Evolutionary conservation across 805 yeast species (phyloP), one percentile per base, ranked within the genome.

Genomic region (Wickerhamiella nectarea): DNA sequence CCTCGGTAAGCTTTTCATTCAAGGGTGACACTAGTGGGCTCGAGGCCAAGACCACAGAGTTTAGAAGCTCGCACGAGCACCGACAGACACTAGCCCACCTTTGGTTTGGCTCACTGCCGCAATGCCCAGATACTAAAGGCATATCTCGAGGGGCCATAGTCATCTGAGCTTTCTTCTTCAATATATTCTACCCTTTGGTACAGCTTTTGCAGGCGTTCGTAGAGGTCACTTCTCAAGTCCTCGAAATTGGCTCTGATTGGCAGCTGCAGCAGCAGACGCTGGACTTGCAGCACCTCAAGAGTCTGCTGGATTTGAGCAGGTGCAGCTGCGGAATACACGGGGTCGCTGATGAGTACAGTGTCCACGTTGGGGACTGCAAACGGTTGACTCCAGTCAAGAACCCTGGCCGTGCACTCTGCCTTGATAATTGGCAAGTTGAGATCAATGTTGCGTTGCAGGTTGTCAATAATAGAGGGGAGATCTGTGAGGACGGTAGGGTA

Each of bases 261-360:
- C 11, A 91, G 64, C 58, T 86, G 86, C 6, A 89, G 57, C 12
- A 83, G 58, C 0, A 86, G 63, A 2, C 55, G 59, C 0, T 44
- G 45, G 1, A 58, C 58, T 17, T 78, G 53, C 43, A 82, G 76
- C 34, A 53, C 50, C 3, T 55, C 52, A 5, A 87, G 63, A 70
- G 83, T 78, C 39, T 72, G 59, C 4, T 72, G 71, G 1, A 89
- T 75, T 75, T 82, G 74, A 12, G 59, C 57, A 1, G 96, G 96
- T 56, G 89, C 97, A 25, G 74, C 70, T 0, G 78, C 64, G 0
- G 95, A 81, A 58, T 91, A 89, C 2, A 89, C 76, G 0, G 96
- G 95, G 59, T 89, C 98, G 17, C 95, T 80, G 3, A 85, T 61
- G 0, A 91, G 64, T 3, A 89, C 66, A 0, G 84, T 72, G 34